phyloP scores from a whole-genome alignment of 371 early-diverging fungal species.

The Capillidium heterosporum region DNA sequence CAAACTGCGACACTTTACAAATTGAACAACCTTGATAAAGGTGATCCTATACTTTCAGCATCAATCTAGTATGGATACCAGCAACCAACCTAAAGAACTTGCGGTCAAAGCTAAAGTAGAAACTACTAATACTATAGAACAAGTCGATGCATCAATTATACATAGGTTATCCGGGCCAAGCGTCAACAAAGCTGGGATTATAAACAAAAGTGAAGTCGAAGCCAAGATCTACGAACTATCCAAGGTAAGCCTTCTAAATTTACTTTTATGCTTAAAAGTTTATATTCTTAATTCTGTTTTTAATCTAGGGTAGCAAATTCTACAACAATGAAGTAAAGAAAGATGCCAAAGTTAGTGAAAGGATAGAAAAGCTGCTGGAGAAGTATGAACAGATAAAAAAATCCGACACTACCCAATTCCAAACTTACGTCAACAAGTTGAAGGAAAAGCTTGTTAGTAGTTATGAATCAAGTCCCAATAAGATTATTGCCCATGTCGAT shows the following conservation, averaged over 20 bases:
- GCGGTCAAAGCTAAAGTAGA: too few species aligned
- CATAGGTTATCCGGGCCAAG: conserved; percentile 4
- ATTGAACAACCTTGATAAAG: too few species aligned
- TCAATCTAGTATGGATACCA: too few species aligned
- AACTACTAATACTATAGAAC: too few species aligned
- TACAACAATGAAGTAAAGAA: conserved; percentile 28
- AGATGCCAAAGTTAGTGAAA: conserved; percentile 21
- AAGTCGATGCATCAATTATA: conserved; percentile 5
- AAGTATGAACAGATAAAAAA: conserved; percentile 20
- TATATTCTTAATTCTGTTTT: background rate
- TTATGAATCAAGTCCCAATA: conserved; percentile 23
- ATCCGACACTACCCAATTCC: conserved; percentile 19
- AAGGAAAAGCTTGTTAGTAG: too few species aligned
- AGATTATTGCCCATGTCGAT: conserved; percentile 41
- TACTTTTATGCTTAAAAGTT: background rate
- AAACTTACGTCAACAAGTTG: conserved; percentile 19
- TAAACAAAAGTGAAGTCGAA: conserved; percentile 19
- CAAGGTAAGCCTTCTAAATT: conserved; percentile 17
- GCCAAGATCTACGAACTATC: conserved; percentile 39
- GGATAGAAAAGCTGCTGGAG: conserved; percentile 21
- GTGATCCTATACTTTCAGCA: too few species aligned
- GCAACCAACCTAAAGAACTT: too few species aligned
- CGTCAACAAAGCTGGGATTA: conserved; percentile 24
- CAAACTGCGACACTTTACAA: too few species aligned
- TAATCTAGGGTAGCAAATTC: conserved; percentile 30